These are phyloP conservation scores for Wallacemonas collosoma DNA, from an alignment of 208 protist genomes.

Conservation along the genomic window DNA sequence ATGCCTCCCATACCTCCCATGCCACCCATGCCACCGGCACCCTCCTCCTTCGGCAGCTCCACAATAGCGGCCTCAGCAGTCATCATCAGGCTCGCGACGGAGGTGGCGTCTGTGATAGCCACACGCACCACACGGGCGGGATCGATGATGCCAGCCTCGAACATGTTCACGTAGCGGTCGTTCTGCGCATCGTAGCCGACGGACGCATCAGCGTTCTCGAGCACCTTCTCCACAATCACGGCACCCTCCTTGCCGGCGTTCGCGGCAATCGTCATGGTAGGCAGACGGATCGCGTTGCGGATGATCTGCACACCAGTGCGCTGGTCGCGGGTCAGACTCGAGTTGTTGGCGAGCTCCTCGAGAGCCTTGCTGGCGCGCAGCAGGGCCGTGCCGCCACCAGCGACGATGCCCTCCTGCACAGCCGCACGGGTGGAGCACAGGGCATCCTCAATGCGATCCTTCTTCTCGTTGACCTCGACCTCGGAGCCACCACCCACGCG, in stretches of 20 bases:
- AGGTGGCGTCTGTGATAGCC: conserved; percentile 95
- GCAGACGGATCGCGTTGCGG: conserved; percentile 90
- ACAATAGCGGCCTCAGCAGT: conserved; percentile 96
- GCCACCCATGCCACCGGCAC: conserved; percentile 39
- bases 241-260: conserved; percentile 98
- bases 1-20: conserved; percentile 78
- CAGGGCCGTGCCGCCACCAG: conserved; percentile 97
- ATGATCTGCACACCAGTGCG: conserved; percentile 97
- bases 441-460: conserved; percentile 99
- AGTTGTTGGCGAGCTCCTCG: conserved; percentile 73
- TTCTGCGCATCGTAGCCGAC: conserved; percentile 96
- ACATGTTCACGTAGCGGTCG: conserved; percentile 97
- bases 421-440: conserved; percentile 98
- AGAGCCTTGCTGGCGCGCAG: conserved; percentile 92
- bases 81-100: conserved; percentile 98
- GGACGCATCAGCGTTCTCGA: conserved; percentile 70
- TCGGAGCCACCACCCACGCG: conserved; percentile 98
- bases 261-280: conserved; percentile 93
- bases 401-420: conserved; percentile 99
- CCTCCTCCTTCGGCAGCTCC: conserved; percentile 52
- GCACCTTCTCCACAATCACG: conserved; percentile 98
- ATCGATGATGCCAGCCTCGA: conserved; percentile 99
- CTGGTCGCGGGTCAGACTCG: conserved; percentile 89
- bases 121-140: conserved; percentile 99
- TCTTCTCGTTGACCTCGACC: conserved; percentile 99